Conservation (phyloP, 768 basidiomycete genomes). For the Xerocomellus dryophilus region DNA sequence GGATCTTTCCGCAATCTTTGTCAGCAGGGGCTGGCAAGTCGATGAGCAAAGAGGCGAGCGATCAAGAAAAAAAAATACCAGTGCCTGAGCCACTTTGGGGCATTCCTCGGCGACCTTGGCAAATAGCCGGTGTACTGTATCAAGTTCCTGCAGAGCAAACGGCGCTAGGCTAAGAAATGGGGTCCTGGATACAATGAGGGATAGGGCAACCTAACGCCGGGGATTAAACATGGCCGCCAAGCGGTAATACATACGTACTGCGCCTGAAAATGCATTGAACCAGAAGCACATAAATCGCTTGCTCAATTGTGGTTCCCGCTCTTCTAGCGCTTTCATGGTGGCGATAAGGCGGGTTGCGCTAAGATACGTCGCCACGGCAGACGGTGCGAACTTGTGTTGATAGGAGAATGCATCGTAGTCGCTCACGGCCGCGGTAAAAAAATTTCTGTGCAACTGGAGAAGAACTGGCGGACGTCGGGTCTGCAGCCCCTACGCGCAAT, state of each 20-base stretch:
- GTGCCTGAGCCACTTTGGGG: constrained; percentile 56
- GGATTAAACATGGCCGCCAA: neutral
- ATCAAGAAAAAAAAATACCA: constrained; percentile 34
- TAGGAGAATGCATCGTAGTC: constrained; percentile 51
- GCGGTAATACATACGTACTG: constrained; percentile 43
- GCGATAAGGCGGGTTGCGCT: constrained; percentile 56
- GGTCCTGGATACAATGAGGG: constrained; percentile 60
- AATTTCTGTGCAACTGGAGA: constrained; percentile 64
- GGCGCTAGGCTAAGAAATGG: constrained; percentile 56
- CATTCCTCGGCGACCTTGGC: constrained; percentile 54
- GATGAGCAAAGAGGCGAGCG: constrained; percentile 8
- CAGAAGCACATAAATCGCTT: constrained; percentile 69
- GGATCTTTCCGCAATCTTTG: constrained; percentile 53
- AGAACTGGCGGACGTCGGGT: constrained; percentile 42
- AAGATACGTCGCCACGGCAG: constrained; percentile 66
- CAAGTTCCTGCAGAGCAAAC: constrained; percentile 59
- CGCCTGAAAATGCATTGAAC: constrained; percentile 72
- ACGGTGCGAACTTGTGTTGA: constrained; percentile 61
- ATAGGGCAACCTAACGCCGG: constrained; percentile 52
- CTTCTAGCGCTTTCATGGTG: constrained; percentile 53
- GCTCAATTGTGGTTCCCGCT: constrained; percentile 57
- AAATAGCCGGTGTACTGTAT: constrained; percentile 56
- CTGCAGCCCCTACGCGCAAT: neutral
- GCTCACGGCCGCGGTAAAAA: constrained; percentile 65
- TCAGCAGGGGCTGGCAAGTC: constrained; percentile 47